phyloP scores from a whole-genome alignment of 1,284 basidiomycete genomes.

The Wallemia hederae region DNA sequence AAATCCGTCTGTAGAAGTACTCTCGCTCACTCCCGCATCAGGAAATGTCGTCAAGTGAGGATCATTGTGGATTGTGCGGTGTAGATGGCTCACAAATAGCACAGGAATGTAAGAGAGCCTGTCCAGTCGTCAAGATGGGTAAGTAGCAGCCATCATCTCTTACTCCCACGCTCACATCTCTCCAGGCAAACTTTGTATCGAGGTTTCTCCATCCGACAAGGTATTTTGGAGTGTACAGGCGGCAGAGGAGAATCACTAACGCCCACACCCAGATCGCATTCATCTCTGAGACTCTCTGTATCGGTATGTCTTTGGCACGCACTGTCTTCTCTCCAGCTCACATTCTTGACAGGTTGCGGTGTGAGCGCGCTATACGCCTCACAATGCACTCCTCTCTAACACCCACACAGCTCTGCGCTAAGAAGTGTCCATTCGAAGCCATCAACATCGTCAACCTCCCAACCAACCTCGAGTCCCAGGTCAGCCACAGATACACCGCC shows the following conservation, averaged over 20 bases:
- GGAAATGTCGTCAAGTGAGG: not conserved
- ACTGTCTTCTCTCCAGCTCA: not conserved
- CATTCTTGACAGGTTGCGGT: not conserved
- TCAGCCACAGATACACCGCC: constrained; percentile 86
- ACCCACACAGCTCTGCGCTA: not conserved
- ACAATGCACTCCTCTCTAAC: not conserved
- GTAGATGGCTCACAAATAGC: constrained; percentile 22
- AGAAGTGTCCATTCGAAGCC: constrained; percentile 60
- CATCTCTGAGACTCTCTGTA: constrained; percentile 86
- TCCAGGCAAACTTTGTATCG: constrained; percentile 78
- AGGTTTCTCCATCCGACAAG: constrained; percentile 72
- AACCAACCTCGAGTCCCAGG: constrained; percentile 72
- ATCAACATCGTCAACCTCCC: constrained; percentile 92
- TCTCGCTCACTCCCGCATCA: not conserved
- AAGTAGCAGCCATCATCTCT: constrained; percentile 11
- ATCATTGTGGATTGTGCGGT: not conserved
- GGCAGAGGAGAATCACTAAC: not conserved
- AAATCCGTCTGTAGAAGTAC: too few relatives aligned
- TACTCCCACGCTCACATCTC: constrained; percentile 2
- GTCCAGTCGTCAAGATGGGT: constrained; percentile 96
- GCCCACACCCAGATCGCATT: constrained; percentile 37
- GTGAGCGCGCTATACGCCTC: not conserved
- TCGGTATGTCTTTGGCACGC: constrained; percentile 23
- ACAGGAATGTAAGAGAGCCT: constrained; percentile 81
- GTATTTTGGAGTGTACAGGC: not conserved